Evolutionary conservation across 352 stramenopile species (phyloP).

Genomic region (Phytophthora chlamydospora): DNA sequence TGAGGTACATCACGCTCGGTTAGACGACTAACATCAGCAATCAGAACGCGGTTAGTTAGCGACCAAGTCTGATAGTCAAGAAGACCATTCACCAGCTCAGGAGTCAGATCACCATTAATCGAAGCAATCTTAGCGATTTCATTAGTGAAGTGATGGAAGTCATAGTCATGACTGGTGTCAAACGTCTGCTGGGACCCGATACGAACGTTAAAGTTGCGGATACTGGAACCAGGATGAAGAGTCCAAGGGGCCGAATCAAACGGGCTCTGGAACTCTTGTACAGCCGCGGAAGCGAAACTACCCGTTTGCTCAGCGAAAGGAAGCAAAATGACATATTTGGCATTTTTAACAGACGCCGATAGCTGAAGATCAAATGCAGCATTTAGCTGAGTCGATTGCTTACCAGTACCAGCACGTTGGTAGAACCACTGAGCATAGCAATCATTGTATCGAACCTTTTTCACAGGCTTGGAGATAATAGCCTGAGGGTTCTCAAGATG

Average conservation of each 20-base stretch:
- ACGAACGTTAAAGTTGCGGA: conserved; percentile 17
- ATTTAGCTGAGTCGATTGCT: no score
- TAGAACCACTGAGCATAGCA: no score
- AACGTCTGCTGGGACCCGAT: conserved; percentile 29
- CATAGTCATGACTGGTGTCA: conserved; percentile 24
- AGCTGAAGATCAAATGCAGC: no score
- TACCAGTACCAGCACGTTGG: no score
- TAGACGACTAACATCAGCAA: conserved; percentile 21
- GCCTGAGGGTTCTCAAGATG: conserved; percentile 21
- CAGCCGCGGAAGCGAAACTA: neutral
- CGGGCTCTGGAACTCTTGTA: conserved; percentile 1
- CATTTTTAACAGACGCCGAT: no score
- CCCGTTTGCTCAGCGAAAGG: no score
- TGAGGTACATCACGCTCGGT: conserved; percentile 27
- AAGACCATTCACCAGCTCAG: conserved; percentile 29
- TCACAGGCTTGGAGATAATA: conserved; percentile 12
- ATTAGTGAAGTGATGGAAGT: conserved; percentile 22
- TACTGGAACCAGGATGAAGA: conserved; percentile 1
- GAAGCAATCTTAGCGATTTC: conserved; percentile 26
- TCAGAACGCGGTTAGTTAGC: conserved; percentile 17
- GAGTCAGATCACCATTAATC: conserved; percentile 31
- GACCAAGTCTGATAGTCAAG: conserved; percentile 31
- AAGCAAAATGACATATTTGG: no score
- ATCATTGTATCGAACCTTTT: no score
- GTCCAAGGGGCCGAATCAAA: conserved; percentile 11